These are phyloP conservation scores for Bisporella sp. DNA, from an alignment of 2,329 filamentous ascomycete genomes.

Conservation along the genomic window DNA sequence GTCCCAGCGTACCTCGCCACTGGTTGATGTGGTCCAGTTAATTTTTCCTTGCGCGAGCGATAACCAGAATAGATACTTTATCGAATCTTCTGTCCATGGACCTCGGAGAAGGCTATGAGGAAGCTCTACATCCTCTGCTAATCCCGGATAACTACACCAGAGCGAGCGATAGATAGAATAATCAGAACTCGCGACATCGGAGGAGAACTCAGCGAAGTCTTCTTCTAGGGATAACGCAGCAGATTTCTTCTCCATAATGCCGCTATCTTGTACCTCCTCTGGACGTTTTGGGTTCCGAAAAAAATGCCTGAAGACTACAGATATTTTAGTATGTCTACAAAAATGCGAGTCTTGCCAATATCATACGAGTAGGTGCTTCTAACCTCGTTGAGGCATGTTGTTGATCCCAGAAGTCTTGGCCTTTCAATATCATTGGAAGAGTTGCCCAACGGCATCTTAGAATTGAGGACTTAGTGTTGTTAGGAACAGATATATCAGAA, in stretches of 20 bases:
- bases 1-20: conserved; percentile 20
- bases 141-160: background rate
- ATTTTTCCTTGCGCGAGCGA: conserved; percentile 20
- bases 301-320: background rate
- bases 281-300: background rate
- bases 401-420: conserved; percentile 18
- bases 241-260: no score
- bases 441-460: conserved; percentile 24
- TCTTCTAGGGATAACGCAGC: conserved; percentile 2
- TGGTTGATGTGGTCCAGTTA: conserved; percentile 19
- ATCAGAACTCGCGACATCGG: background rate
- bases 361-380: no score
- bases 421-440: conserved; percentile 15
- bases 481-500: background rate
- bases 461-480: conserved; percentile 13
- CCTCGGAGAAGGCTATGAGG: conserved; percentile 23
- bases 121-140: conserved; percentile 17
- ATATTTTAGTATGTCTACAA: no score
- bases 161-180: background rate
- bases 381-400: background rate
- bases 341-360: no score
- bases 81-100: conserved; percentile 22
- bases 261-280: no score
- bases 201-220: background rate
- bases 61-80: conserved; percentile 23